Conservation (phyloP, 306 rosid species). For the Vigna angularis region DNA sequence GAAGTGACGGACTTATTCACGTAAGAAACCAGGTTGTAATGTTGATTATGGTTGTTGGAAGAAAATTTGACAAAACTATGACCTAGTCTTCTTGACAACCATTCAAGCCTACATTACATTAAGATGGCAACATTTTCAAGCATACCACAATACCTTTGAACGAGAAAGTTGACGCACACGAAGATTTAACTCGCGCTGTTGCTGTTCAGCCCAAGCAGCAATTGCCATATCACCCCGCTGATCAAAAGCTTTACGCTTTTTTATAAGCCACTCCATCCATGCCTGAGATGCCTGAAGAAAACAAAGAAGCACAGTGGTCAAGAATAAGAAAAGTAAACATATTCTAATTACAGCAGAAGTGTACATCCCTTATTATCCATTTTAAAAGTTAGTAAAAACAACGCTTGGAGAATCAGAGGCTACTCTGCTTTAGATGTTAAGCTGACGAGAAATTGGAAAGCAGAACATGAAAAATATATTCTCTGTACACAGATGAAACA, state of each 20-base stretch:
- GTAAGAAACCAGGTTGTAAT: constrained; percentile 35
- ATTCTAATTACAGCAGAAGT: constrained; percentile 19
- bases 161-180: constrained; percentile 92
- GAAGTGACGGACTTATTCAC: constrained; percentile 9
- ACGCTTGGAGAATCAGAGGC: neutral
- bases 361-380: constrained; percentile 18
- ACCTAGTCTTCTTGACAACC: constrained; percentile 20
- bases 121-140: constrained; percentile 35
- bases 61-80: constrained; percentile 26
- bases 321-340: neutral
- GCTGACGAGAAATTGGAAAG: neutral
- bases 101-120: constrained; percentile 40
- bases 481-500: constrained; percentile 15
- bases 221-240: constrained; percentile 98
- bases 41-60: constrained; percentile 30
- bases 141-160: constrained; percentile 70
- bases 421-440: neutral
- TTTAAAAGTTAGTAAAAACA: constrained; percentile 26
- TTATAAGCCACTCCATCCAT: constrained; percentile 98
- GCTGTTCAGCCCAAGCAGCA: constrained; percentile 99
- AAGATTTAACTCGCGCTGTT: constrained; percentile 79
- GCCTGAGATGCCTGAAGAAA: constrained; percentile 89
- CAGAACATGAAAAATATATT: constrained; percentile 8
- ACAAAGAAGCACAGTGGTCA: constrained; percentile 38
- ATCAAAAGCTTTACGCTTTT: constrained; percentile 90